phyloP scores from a whole-genome alignment of 2,329 filamentous ascomycete species.

The Pezizomycotina sp. region DNA sequence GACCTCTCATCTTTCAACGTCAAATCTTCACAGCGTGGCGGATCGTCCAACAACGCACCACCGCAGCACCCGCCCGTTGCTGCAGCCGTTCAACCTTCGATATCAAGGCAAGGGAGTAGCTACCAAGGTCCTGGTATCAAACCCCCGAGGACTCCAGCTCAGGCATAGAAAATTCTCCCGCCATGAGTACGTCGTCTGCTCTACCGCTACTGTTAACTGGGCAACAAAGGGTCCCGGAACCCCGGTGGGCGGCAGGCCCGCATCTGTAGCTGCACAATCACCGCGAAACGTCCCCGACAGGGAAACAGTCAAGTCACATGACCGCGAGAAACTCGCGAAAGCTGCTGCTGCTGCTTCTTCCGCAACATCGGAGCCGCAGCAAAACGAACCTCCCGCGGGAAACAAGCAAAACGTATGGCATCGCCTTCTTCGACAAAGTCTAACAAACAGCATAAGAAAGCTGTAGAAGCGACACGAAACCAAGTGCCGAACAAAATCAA shows the following conservation, averaged over 20 bases:
- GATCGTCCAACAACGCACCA: constrained; percentile 27
- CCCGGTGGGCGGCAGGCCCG: constrained; percentile 63
- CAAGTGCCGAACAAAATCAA: too few relatives aligned
- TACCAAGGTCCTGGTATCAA: constrained; percentile 13
- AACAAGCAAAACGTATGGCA: constrained; percentile 6
- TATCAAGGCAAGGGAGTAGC: constrained; percentile 26
- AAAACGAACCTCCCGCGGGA: constrained; percentile 10
- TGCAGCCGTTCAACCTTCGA: constrained; percentile 23
- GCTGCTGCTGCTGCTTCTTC: constrained; percentile 7
- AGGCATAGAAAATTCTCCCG: constrained; percentile 34
- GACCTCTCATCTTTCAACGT: constrained; percentile 82
- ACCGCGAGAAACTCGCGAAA: constrained; percentile 1
- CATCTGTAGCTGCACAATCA: constrained; percentile 17
- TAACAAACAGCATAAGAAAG: too few relatives aligned
- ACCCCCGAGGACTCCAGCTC: constrained; percentile 30
- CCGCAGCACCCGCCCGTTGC: constrained; percentile 35
- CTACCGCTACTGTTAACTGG: constrained; percentile 86
- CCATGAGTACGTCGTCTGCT: constrained; percentile 52
- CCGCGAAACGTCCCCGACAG: neutral
- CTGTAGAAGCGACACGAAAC: too few relatives aligned
- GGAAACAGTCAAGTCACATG: neutral
- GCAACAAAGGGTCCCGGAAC: constrained; percentile 51
- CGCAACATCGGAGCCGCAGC: constrained; percentile 4
- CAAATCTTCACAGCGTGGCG: constrained; percentile 28
- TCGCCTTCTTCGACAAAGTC: too few relatives aligned